Evolutionary conservation across 140 eudicot species (phyloP).

Genomic region (Senecio squalidus): DNA sequence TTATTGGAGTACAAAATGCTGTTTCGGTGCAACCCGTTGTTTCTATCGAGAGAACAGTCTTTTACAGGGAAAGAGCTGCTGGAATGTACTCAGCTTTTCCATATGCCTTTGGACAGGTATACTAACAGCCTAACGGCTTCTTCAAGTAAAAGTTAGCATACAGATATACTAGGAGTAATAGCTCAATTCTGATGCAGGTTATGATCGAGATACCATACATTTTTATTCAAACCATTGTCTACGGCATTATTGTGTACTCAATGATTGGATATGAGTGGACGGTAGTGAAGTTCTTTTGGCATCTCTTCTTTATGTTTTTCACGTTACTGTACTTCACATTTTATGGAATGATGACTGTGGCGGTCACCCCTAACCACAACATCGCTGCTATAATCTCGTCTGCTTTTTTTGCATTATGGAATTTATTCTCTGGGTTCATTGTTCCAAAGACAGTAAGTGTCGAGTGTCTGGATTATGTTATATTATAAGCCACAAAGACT

Average conservation of each 20-base stretch:
- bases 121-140: not conserved
- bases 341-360: slow-evolving; percentile 77
- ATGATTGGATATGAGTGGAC: slow-evolving; percentile 70
- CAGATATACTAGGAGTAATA: too few species aligned
- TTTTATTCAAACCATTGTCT: slow-evolving; percentile 41
- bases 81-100: slow-evolving; percentile 70
- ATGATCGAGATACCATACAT: slow-evolving; percentile 60
- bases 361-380: slow-evolving; percentile 53
- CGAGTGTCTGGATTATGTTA: not conserved
- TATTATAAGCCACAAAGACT: not conserved
- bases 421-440: slow-evolving; percentile 61
- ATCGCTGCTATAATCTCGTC: slow-evolving; percentile 52
- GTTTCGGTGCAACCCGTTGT: too few species aligned
- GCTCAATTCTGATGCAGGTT: slow-evolving; percentile 33
- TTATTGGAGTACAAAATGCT: too few species aligned
- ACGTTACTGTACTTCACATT: slow-evolving; percentile 58
- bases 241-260: slow-evolving; percentile 47
- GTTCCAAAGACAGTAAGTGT: slow-evolving; percentile 57
- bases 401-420: slow-evolving; percentile 55
- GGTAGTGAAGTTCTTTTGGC: slow-evolving; percentile 49
- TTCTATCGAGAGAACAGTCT: slow-evolving; percentile 33
- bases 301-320: slow-evolving; percentile 50
- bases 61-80: slow-evolving; percentile 68
- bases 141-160: too few species aligned
- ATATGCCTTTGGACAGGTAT: slow-evolving; percentile 58